These are phyloP conservation scores for Fusarium sp. DNA, from an alignment of 2,329 filamentous ascomycete genomes.

Conservation along the genomic window DNA sequence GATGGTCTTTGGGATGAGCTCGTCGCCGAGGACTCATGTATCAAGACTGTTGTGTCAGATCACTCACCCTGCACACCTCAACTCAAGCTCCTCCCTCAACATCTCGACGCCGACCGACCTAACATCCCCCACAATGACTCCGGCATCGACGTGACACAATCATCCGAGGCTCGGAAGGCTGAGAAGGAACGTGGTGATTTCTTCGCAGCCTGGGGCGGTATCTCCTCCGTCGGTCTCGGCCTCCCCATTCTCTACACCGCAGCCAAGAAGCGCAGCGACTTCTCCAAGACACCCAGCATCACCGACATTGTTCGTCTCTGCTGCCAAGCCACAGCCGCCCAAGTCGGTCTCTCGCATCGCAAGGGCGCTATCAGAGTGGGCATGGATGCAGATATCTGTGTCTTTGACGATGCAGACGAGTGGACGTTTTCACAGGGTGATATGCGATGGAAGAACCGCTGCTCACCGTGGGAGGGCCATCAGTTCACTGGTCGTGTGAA, in stretches of 20 bases:
- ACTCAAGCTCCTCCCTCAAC: slow-evolving; percentile 83
- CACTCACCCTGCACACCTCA: slow-evolving; percentile 97
- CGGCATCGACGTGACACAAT: slow-evolving; percentile 58
- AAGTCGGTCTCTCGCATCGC: slow-evolving; percentile 82
- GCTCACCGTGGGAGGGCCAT: slow-evolving; percentile 88
- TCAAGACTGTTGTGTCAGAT: slow-evolving; percentile 91
- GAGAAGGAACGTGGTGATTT: slow-evolving; percentile 76
- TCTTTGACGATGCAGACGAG: slow-evolving; percentile 85
- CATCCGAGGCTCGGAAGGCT: slow-evolving; percentile 45
- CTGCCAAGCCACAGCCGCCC: slow-evolving; percentile 83
- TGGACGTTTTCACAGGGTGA: slow-evolving; percentile 79
- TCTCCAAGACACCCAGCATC: slow-evolving; percentile 60
- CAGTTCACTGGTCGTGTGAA: slow-evolving; percentile 78
- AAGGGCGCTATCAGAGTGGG: slow-evolving; percentile 83
- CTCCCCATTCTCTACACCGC: slow-evolving; percentile 90
- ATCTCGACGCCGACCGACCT: slow-evolving; percentile 56
- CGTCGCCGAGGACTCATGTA: slow-evolving; percentile 74
- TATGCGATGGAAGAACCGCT: slow-evolving; percentile 95
- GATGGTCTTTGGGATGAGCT: slow-evolving; percentile 90
- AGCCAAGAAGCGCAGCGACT: slow-evolving; percentile 66
- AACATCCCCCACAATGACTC: slow-evolving; percentile 61
- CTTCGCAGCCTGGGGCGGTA: slow-evolving; percentile 95
- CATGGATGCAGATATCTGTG: slow-evolving; percentile 88
- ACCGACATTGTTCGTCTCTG: slow-evolving; percentile 87
- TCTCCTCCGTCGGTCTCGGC: slow-evolving; percentile 91